Percentiles rank a stretch among this genome's conserved stretches.
These are phyloP conservation scores for Artemisia tridentata DNA, from an alignment of 129 eudicot species.

Conservation along the genomic window DNA sequence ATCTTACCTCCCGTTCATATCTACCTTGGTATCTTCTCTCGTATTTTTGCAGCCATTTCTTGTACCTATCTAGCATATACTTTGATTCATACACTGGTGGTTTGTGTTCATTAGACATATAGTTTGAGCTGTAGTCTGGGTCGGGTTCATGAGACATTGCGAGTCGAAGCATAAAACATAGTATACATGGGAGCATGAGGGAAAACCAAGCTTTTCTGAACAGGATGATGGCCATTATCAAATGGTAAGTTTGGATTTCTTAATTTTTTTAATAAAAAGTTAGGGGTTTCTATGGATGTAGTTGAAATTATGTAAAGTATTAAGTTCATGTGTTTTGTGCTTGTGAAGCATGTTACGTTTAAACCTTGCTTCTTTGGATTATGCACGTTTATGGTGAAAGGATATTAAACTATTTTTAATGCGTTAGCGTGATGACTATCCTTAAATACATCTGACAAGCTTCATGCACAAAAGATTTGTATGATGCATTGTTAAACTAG, in stretches of 20 bases:
- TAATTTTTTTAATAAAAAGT: not conserved
- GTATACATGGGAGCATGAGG: conserved; percentile 10
- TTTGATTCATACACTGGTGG: conserved; percentile 16
- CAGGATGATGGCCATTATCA: not conserved
- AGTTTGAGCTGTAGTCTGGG: not conserved
- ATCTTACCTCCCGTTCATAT: conserved; percentile 45
- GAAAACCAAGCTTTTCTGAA: conserved; percentile 1
- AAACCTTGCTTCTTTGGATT: not conserved
- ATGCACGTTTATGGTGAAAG: too few relatives aligned
- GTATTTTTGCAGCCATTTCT: conserved; percentile 37
- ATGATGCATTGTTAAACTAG: too few relatives aligned
- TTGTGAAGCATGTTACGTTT: conserved; percentile 16
- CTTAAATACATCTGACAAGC: too few relatives aligned
- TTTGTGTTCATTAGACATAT: not conserved
- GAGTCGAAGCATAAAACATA: conserved; percentile 10
- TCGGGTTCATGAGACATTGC: not conserved
- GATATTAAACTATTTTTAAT: too few relatives aligned
- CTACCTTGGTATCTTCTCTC: conserved; percentile 28
- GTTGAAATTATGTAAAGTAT: conserved; percentile 15
- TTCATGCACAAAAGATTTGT: too few relatives aligned
- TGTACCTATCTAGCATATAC: conserved; percentile 31
- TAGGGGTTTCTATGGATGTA: not conserved
- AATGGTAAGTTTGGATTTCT: conserved; percentile 18
- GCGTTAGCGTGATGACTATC: too few relatives aligned
- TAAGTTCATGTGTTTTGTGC: conserved; percentile 35